A percentile compares a stretch with the other conserved stretches of the same genome.
Conservation (phyloP, 1,284 basidiomycete genomes). For the Sporisorium graminicola region DNA sequence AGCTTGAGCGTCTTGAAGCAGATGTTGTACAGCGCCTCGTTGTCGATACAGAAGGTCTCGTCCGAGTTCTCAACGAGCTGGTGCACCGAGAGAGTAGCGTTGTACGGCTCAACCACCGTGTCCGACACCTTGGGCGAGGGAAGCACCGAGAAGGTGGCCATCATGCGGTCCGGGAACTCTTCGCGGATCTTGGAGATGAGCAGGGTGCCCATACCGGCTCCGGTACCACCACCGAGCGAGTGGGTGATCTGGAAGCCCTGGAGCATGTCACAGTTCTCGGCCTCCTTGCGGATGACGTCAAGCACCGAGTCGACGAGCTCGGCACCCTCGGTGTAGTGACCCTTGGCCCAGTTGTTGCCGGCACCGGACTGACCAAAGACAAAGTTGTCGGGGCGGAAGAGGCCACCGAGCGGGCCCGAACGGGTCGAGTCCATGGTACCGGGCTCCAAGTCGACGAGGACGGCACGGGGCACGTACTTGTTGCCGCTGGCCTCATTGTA, state of each 20-base stretch:
- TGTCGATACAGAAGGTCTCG: conserved; percentile 90
- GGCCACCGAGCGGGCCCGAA: conserved; percentile 77
- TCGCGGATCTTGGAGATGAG: conserved; percentile 70
- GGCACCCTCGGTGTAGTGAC: conserved; percentile 74
- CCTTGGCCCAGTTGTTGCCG: conserved; percentile 92
- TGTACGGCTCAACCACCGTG: conserved; percentile 96
- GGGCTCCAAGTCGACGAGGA: conserved; percentile 89
- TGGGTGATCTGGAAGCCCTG: conserved; percentile 96
- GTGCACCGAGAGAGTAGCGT: conserved; percentile 88
- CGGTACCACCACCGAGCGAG: conserved; percentile 87
- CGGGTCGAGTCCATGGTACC: conserved; percentile 82
- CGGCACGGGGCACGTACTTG: conserved; percentile 94
- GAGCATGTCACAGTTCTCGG: conserved; percentile 84
- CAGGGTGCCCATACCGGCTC: conserved; percentile 63
- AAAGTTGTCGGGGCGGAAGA: conserved; percentile 90
- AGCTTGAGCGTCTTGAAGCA: conserved; percentile 81
- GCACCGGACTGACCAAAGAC: conserved; percentile 76
- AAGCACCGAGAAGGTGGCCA: conserved; percentile 90
- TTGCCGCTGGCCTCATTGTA: conserved; percentile 70
- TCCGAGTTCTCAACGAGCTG: conserved; percentile 91
- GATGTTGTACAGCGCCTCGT: conserved; percentile 93
- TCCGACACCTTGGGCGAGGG: conserved; percentile 95
- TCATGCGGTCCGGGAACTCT: conserved; percentile 79
- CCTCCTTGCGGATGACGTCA: conserved; percentile 72
- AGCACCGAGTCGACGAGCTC: conserved; percentile 89